These are phyloP conservation scores for Bipolaris zeicola DNA, from an alignment of 2,329 filamentous ascomycete species.

Conservation along the genomic window DNA sequence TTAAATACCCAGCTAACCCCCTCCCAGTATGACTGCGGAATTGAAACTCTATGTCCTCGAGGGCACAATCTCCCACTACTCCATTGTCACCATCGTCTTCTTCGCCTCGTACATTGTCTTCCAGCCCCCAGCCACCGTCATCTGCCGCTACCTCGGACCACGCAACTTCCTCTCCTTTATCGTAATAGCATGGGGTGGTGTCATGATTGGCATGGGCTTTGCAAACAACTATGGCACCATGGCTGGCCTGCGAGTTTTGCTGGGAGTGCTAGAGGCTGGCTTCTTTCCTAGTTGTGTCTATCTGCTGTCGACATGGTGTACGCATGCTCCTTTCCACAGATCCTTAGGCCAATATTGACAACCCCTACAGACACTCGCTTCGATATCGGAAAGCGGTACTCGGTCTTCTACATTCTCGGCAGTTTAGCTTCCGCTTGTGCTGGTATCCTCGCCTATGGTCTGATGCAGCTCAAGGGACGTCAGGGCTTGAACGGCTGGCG, in stretches of 20 bases:
- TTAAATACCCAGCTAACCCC: conserved; percentile 26
- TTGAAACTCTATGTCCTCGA: conserved; percentile 38
- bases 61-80: conserved; percentile 46
- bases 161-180: conserved; percentile 45
- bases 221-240: conserved; percentile 44
- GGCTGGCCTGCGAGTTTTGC: conserved; percentile 45
- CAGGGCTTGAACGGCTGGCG: conserved; percentile 54
- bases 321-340: neutral
- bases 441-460: conserved; percentile 71
- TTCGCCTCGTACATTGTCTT: conserved; percentile 53
- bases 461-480: conserved; percentile 68
- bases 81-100: conserved; percentile 65
- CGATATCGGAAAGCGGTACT: conserved; percentile 72
- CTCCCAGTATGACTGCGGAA: conserved; percentile 48
- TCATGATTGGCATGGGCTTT: conserved; percentile 54
- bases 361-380: conserved; percentile 53
- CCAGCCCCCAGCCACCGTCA: conserved; percentile 49
- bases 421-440: conserved; percentile 69
- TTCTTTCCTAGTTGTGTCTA: conserved; percentile 54
- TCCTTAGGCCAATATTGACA: neutral
- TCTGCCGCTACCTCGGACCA: conserved; percentile 51
- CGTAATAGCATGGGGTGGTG: conserved; percentile 49
- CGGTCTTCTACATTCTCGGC: conserved; percentile 71
- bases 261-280: conserved; percentile 50
- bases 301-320: conserved; percentile 50